Conservation (phyloP, 176 grass and related monocot genomes). For the Phragmites australis region DNA sequence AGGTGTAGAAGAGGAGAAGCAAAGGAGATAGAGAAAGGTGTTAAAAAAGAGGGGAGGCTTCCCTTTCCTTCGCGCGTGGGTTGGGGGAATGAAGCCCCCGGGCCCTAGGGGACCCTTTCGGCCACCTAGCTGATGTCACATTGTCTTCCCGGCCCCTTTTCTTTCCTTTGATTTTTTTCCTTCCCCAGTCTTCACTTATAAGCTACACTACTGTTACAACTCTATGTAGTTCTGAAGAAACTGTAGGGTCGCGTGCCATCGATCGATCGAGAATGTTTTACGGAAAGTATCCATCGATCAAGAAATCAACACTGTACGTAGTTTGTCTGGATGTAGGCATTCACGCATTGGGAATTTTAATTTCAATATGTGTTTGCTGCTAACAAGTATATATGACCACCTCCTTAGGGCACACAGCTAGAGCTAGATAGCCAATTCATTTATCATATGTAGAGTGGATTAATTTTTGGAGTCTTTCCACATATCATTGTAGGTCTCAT, state of each 20-base stretch:
- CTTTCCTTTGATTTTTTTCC: background rate
- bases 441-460: background rate
- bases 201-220: background rate
- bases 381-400: background rate
- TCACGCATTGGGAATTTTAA: background rate
- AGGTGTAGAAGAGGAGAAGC: constrained; percentile 10
- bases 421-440: background rate
- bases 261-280: background rate
- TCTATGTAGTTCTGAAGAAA: background rate
- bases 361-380: background rate
- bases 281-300: background rate
- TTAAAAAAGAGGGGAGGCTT: constrained; percentile 17
- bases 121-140: constrained; percentile 43
- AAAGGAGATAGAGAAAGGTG: constrained; percentile 18
- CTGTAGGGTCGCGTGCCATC: background rate
- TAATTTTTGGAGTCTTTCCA: background rate
- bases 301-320: background rate
- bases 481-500: constrained; percentile 11
- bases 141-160: constrained; percentile 3
- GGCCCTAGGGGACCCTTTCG: constrained; percentile 32
- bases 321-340: background rate
- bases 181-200: constrained; percentile 14
- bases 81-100: constrained; percentile 44
- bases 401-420: background rate
- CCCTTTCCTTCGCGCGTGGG: constrained; percentile 53